These are phyloP conservation scores for Pyrenula aspistea DNA, from an alignment of 495 filamentous ascomycete species.

Conservation along the genomic window DNA sequence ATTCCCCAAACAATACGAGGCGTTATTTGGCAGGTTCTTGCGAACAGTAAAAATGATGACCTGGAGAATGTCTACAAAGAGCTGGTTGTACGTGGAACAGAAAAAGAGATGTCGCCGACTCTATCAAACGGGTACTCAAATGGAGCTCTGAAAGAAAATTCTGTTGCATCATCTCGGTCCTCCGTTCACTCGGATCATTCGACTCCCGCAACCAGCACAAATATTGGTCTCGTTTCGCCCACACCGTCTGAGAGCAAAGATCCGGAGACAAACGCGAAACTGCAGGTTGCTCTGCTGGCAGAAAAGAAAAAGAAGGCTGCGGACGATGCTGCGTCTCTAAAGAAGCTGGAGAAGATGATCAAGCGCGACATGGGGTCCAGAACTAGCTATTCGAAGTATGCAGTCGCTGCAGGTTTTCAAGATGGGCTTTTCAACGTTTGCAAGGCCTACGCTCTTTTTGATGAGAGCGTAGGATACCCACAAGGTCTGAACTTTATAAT, in stretches of 20 bases:
- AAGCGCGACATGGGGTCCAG: conserved; percentile 79
- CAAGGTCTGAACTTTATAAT: conserved; percentile 98
- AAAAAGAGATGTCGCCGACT: conserved; percentile 47
- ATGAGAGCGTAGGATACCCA: conserved; percentile 89
- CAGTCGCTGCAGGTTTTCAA: conserved; percentile 76
- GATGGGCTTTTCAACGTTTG: conserved; percentile 91
- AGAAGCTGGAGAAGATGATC: conserved; percentile 85
- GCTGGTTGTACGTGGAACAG: conserved; percentile 66
- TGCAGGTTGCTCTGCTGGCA: conserved; percentile 51
- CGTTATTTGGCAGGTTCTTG: conserved; percentile 95
- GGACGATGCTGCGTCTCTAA: conserved; percentile 55
- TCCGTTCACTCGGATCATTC: conserved; percentile 76
- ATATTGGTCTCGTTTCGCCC: conserved; percentile 40
- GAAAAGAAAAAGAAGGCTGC: conserved; percentile 63
- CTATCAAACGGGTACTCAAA: conserved; percentile 22
- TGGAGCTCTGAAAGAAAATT: conserved; percentile 43
- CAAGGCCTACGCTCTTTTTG: conserved; percentile 94
- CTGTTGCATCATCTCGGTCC: conserved; percentile 58
- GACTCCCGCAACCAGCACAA: conserved; percentile 44
- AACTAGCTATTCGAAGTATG: conserved; percentile 93
- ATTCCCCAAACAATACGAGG: conserved; percentile 92
- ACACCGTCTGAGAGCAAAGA: conserved; percentile 52
- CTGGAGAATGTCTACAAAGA: conserved; percentile 82
- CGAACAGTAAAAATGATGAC: conserved; percentile 84
- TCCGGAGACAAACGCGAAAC: conserved; percentile 50